Percentiles rank a stretch among this genome's conserved stretches.
These are phyloP conservation scores for Ramaria sp. DNA, from an alignment of 768 basidiomycete genomes.

Conservation along the genomic window DNA sequence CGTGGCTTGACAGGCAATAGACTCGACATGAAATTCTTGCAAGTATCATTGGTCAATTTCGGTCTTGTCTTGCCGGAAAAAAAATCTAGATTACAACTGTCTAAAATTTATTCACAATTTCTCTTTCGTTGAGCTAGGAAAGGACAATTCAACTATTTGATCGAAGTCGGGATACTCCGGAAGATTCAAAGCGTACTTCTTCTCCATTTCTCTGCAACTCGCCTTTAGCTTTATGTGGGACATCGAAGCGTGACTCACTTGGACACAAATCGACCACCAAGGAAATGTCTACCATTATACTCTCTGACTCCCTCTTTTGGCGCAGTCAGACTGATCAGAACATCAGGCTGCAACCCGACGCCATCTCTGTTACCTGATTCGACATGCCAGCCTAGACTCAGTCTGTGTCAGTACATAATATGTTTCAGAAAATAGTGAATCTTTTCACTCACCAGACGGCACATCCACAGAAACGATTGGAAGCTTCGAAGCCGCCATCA, in stretches of 20 bases:
- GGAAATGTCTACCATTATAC: constrained; percentile 79
- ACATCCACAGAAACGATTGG: constrained; percentile 95
- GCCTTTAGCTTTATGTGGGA: background rate
- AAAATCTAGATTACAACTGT: background rate
- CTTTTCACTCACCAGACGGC: constrained; percentile 45
- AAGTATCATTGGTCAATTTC: background rate
- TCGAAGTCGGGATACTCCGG: constrained; percentile 69
- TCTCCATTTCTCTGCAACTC: constrained; percentile 46
- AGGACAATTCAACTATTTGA: constrained; percentile 79
- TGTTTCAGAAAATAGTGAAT: background rate
- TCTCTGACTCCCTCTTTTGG: constrained; percentile 79
- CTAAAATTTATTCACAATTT: constrained; percentile 2
- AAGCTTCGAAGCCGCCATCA: constrained; percentile 49
- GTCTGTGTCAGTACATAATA: background rate
- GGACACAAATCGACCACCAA: constrained; percentile 90
- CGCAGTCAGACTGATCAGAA: constrained; percentile 84
- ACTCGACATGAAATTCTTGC: background rate
- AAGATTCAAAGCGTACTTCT: constrained; percentile 69
- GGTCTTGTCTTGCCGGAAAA: background rate
- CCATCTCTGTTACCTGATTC: constrained; percentile 44
- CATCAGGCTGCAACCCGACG: constrained; percentile 57
- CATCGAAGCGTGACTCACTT: constrained; percentile 40
- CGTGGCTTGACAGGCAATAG: background rate
- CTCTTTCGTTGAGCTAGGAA: background rate
- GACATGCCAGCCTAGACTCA: constrained; percentile 68